Evolutionary conservation across 164 flowering plant genomes (phyloP).

Genomic region (Dillenia suffruticosa): DNA sequence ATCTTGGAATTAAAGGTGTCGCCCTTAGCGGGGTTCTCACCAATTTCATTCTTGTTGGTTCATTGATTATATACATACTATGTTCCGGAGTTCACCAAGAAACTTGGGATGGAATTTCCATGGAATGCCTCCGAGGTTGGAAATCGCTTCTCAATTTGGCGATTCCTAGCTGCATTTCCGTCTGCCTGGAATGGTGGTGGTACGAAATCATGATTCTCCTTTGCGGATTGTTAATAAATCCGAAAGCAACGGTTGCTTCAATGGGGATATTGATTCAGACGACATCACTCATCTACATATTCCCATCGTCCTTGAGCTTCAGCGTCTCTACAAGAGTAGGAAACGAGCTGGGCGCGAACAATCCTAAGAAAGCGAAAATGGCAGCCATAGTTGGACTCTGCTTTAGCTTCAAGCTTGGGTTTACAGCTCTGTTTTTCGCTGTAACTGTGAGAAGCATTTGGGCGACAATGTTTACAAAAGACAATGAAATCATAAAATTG

Average conservation of each 20-base stretch:
- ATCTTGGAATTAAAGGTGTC: conserved; percentile 33
- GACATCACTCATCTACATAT: conserved; percentile 54
- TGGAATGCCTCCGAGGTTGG: conserved; percentile 43
- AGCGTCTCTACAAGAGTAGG: conserved; percentile 65
- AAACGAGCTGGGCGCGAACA: conserved; percentile 54
- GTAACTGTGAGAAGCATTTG: conserved; percentile 37
- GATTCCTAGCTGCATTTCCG: conserved; percentile 64
- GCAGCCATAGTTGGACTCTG: conserved; percentile 50
- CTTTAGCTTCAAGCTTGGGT: conserved; percentile 38
- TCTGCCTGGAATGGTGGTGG: conserved; percentile 85
- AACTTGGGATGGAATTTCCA: conserved; percentile 38
- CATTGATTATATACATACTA: conserved; percentile 32
- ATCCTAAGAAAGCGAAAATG: conserved; percentile 35
- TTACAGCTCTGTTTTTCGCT: conserved; percentile 40
- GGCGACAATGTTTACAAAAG: conserved; percentile 56
- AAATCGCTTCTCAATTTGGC: conserved; percentile 39
- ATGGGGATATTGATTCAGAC: conserved; percentile 67
- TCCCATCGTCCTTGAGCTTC: conserved; percentile 64
- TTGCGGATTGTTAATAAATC: conserved; percentile 49
- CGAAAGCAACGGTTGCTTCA: conserved; percentile 62
- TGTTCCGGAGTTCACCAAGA: conserved; percentile 30
- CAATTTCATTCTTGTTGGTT: conserved; percentile 43
- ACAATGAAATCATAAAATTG: conserved; percentile 38
- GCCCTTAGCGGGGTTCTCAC: conserved; percentile 49
- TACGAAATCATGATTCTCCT: conserved; percentile 71